A percentile compares a stretch with the other conserved stretches of the same genome.
Evolutionary conservation across 2,329 filamentous ascomycete genomes (phyloP).

Genomic region (Alternaria dauci): DNA sequence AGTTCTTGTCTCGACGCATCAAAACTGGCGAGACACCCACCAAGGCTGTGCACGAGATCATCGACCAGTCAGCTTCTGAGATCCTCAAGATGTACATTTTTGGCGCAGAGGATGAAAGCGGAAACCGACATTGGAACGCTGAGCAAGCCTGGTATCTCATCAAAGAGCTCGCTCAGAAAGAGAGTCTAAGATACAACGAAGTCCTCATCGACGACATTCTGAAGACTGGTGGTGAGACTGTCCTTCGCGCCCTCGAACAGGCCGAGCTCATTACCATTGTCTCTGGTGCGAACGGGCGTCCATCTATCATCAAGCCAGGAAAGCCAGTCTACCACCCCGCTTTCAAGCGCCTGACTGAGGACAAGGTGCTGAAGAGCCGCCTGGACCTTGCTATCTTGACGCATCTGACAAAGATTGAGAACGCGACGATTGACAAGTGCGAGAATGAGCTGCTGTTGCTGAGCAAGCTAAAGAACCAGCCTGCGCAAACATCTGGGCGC

Average conservation of each 20-base stretch:
- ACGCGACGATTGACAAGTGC: conserved; percentile 75
- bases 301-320: conserved; percentile 78
- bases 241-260: conserved; percentile 81
- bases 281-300: conserved; percentile 75
- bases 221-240: conserved; percentile 73
- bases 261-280: conserved; percentile 85
- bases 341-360: conserved; percentile 75
- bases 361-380: conserved; percentile 75
- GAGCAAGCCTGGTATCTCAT: conserved; percentile 93
- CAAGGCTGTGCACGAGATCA: conserved; percentile 85
- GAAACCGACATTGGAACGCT: conserved; percentile 73
- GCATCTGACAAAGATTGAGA: conserved; percentile 76
- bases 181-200: conserved; percentile 82
- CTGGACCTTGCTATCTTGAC: conserved; percentile 73
- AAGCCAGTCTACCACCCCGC: conserved; percentile 88
- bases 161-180: conserved; percentile 74
- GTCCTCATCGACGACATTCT: conserved; percentile 80
- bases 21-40: conserved; percentile 84
- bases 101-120: conserved; percentile 60
- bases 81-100: conserved; percentile 93
- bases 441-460: conserved; percentile 79
- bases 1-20: conserved; percentile 89
- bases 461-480: conserved; percentile 74
- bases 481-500: conserved; percentile 71
- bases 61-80: conserved; percentile 86